Percentiles rank a stretch among this genome's conserved stretches.
phyloP scores from a whole-genome alignment of 331 rosid species.

The Rhamnella rubrinervis region DNA sequence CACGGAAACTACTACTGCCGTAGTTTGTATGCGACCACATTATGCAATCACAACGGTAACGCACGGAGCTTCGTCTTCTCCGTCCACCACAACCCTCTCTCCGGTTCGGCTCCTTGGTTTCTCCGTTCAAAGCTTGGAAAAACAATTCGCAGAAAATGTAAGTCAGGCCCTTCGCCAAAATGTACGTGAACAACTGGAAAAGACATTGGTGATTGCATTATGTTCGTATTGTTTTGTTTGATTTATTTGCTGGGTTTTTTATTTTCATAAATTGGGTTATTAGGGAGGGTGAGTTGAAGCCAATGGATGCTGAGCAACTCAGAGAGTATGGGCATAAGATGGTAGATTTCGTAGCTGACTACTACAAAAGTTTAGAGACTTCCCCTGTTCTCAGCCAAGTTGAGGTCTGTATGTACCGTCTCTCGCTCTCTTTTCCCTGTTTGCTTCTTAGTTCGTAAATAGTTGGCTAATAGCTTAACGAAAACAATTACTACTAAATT shows the following conservation, averaged over 20 bases:
- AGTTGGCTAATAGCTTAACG: background rate
- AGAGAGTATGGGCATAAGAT: slow-evolving; percentile 83
- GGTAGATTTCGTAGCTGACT: slow-evolving; percentile 97
- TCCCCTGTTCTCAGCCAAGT: slow-evolving; percentile 93
- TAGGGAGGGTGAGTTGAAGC: slow-evolving; percentile 60
- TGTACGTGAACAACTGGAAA: too few species aligned
- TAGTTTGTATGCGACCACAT: too few species aligned
- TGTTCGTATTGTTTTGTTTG: too few species aligned
- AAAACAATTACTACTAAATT: background rate
- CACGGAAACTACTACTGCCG: too few species aligned
- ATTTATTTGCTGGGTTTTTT: background rate
- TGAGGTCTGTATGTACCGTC: slow-evolving; percentile 43
- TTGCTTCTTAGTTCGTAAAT: background rate
- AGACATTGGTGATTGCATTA: too few species aligned
- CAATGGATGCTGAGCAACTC: slow-evolving; percentile 88
- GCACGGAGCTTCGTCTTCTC: too few species aligned
- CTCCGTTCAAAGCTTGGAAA: too few species aligned
- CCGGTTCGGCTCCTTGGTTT: too few species aligned
- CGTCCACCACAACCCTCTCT: too few species aligned
- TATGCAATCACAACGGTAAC: too few species aligned
- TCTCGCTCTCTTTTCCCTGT: background rate
- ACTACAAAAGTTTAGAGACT: slow-evolving; percentile 67
- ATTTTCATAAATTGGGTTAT: slow-evolving; percentile 14
- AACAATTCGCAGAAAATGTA: too few species aligned
- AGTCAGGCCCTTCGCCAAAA: too few species aligned